phyloP scores from a whole-genome alignment of 495 filamentous ascomycete genomes.

The Penicillium argentinense region DNA sequence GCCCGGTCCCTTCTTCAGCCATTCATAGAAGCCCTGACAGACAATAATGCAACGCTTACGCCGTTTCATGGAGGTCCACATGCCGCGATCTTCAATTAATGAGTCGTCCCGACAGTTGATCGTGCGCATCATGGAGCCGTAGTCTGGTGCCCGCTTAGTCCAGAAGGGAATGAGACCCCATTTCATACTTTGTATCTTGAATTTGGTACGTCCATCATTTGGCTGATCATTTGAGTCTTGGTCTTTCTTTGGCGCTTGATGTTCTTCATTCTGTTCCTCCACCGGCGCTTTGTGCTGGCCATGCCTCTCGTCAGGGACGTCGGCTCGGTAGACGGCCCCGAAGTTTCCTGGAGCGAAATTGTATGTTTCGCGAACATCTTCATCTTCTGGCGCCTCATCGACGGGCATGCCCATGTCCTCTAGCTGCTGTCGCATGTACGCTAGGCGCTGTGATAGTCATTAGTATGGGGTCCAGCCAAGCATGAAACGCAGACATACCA shows the following conservation, averaged over 20 bases:
- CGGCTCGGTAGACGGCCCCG: constrained; percentile 84
- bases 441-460: constrained; percentile 46
- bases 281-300: constrained; percentile 24
- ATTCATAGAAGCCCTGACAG: constrained; percentile 94
- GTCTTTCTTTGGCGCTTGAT: constrained; percentile 8
- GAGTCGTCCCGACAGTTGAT: constrained; percentile 97
- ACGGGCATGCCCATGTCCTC: constrained; percentile 74
- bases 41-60: constrained; percentile 83
- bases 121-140: constrained; percentile 72
- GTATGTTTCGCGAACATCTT: constrained; percentile 74
- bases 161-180: constrained; percentile 93
- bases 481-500: constrained; percentile 53
- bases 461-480: constrained; percentile 2
- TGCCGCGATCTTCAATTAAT: constrained; percentile 67
- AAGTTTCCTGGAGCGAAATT: constrained; percentile 91
- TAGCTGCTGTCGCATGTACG: constrained; percentile 68
- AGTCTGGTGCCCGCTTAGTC: constrained; percentile 80
- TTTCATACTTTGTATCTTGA: constrained; percentile 88
- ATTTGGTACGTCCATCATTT: constrained; percentile 44
- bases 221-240: not conserved
- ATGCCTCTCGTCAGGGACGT: constrained; percentile 55
- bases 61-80: constrained; percentile 91
- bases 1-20: constrained; percentile 75
- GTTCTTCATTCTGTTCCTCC: constrained; percentile 1
- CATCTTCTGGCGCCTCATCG: constrained; percentile 73